Evolutionary conservation across 2,329 filamentous ascomycete genomes (phyloP).

Genomic region (Neofusicoccum cordaticola): DNA sequence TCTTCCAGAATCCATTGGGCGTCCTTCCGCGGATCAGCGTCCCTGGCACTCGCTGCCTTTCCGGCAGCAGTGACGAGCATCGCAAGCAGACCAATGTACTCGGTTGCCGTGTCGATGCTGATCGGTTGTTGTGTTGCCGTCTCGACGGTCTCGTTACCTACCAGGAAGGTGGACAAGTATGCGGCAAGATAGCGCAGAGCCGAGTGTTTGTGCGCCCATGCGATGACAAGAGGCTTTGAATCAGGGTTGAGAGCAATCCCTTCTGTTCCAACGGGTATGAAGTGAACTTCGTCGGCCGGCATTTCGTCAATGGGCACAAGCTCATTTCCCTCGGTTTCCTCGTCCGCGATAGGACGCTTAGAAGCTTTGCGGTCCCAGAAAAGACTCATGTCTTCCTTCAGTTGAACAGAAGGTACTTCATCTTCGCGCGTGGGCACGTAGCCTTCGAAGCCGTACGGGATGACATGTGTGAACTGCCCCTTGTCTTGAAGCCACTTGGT

Average conservation of each 20-base stretch:
- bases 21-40: slow-evolving; percentile 25
- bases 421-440: slow-evolving; percentile 82
- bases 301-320: slow-evolving; percentile 37
- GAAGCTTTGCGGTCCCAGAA: slow-evolving; percentile 44
- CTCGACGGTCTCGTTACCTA: slow-evolving; percentile 51
- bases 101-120: slow-evolving; percentile 62
- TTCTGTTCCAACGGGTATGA: slow-evolving; percentile 63
- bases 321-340: slow-evolving; percentile 3
- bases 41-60: slow-evolving; percentile 20
- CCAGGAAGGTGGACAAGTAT: slow-evolving; percentile 58
- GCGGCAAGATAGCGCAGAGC: slow-evolving; percentile 75
- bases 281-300: slow-evolving; percentile 32
- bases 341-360: slow-evolving; percentile 10
- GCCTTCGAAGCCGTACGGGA: slow-evolving; percentile 68
- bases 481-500: slow-evolving; percentile 66
- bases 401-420: slow-evolving; percentile 72
- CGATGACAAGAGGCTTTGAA: slow-evolving; percentile 68
- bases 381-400: slow-evolving; percentile 63
- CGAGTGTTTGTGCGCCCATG: slow-evolving; percentile 75
- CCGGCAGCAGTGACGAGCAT: slow-evolving; percentile 57
- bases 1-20: slow-evolving; percentile 49
- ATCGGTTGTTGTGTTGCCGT: slow-evolving; percentile 47
- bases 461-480: slow-evolving; percentile 70
- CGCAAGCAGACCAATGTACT: slow-evolving; percentile 71
- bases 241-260: slow-evolving; percentile 72